Percentiles rank a stretch among this genome's conserved stretches.
phyloP scores from a whole-genome alignment of 1,139 yeast genomes.

The Candida sanyaensis region DNA sequence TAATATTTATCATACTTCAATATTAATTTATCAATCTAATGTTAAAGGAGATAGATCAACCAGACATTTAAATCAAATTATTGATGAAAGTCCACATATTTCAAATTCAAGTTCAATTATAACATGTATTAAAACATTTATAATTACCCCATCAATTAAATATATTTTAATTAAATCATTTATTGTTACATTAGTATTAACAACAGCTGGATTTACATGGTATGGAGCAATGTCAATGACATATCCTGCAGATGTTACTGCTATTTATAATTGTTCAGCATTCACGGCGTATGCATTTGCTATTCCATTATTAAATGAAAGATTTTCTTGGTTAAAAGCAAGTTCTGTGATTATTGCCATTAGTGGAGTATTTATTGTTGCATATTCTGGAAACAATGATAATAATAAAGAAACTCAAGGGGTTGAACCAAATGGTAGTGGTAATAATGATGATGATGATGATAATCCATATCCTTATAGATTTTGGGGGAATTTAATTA shows the following conservation, averaged over 20 bases:
- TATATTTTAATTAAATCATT: conserved; percentile 49
- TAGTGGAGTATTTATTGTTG: conserved; percentile 75
- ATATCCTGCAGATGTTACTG: conserved; percentile 84
- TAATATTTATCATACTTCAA: conserved; percentile 52
- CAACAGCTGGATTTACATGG: conserved; percentile 84
- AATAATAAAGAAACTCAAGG: conserved; percentile 13
- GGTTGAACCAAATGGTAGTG: neutral
- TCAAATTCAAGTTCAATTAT: conserved; percentile 40
- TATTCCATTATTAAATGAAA: conserved; percentile 69
- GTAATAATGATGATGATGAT: too few relatives aligned
- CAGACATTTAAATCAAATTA: conserved; percentile 34
- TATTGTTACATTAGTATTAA: conserved; percentile 57
- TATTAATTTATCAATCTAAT: conserved; percentile 46
- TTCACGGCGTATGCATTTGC: conserved; percentile 88
- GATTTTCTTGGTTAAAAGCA: conserved; percentile 64
- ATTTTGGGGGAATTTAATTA: conserved; percentile 69
- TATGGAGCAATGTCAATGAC: conserved; percentile 81
- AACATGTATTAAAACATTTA: conserved; percentile 37
- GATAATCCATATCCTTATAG: conserved; percentile 55
- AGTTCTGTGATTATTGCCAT: conserved; percentile 72
- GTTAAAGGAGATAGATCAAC: conserved; percentile 38
- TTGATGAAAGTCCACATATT: conserved; percentile 45
- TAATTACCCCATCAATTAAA: conserved; percentile 45
- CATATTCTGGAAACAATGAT: conserved; percentile 61
- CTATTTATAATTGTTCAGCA: conserved; percentile 87